Conservation (phyloP, 192 early-diverging fungal species). For the Coemansia sp. region DNA sequence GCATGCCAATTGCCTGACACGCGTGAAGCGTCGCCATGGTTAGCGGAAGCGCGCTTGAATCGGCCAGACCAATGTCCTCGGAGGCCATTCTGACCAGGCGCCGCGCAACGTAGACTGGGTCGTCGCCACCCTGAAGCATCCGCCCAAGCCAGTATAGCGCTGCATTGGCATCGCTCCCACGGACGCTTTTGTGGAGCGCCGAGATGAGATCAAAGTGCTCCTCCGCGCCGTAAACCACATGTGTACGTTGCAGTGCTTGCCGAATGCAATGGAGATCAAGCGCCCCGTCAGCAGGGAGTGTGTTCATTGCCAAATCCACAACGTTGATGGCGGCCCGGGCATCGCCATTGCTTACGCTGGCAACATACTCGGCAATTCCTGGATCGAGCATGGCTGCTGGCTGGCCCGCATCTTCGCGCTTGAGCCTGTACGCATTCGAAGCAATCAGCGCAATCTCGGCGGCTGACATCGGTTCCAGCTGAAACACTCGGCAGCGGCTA, state of each 20-base stretch:
- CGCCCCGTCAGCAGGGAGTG: slow-evolving; percentile 18
- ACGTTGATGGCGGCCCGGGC: slow-evolving; percentile 36
- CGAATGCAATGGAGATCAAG: slow-evolving; percentile 55
- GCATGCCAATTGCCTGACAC: slow-evolving; percentile 85
- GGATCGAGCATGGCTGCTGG: slow-evolving; percentile 22
- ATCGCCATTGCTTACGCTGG: slow-evolving; percentile 75
- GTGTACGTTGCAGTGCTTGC: slow-evolving; percentile 71
- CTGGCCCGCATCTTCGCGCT: slow-evolving; percentile 42
- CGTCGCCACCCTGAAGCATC: slow-evolving; percentile 87
- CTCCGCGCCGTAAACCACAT: slow-evolving; percentile 79
- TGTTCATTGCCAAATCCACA: slow-evolving; percentile 35
- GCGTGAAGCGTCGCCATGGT: slow-evolving; percentile 75
- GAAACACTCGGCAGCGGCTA: slow-evolving; percentile 74
- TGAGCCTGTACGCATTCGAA: slow-evolving; percentile 54
- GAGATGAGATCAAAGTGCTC: slow-evolving; percentile 90
- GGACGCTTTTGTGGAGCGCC: slow-evolving; percentile 83
- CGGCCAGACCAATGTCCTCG: slow-evolving; percentile 87
- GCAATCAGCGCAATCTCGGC: slow-evolving; percentile 63
- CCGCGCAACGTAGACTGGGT: slow-evolving; percentile 83
- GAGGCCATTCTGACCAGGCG: slow-evolving; percentile 75
- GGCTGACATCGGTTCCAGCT: slow-evolving; percentile 59
- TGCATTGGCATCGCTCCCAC: slow-evolving; percentile 77
- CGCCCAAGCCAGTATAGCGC: slow-evolving; percentile 86
- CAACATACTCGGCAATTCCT: slow-evolving; percentile 49
- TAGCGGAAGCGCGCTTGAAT: slow-evolving; percentile 69